Conservation (phyloP, 768 basidiomycete genomes). For the Phylloporus rhodoxanthus region DNA sequence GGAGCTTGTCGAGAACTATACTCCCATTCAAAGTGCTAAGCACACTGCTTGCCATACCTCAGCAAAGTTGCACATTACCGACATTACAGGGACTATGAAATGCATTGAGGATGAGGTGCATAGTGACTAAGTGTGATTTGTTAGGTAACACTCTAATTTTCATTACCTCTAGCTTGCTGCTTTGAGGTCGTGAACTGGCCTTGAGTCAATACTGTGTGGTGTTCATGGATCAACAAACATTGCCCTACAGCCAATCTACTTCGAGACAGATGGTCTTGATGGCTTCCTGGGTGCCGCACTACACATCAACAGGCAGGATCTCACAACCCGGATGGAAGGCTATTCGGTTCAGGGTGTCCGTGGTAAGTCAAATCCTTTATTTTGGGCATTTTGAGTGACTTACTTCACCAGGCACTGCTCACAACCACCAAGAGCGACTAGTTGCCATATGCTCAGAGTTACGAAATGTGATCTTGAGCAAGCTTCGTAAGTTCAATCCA, state of each 20-base stretch:
- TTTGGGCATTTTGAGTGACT: too few relatives aligned
- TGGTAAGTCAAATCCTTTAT: too few relatives aligned
- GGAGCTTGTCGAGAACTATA: not conserved
- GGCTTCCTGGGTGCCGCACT: too few relatives aligned
- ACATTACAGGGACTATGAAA: not conserved
- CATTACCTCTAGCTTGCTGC: not conserved
- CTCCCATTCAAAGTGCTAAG: not conserved
- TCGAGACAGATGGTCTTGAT: too few relatives aligned
- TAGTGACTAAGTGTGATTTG: not conserved
- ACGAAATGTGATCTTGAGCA: too few relatives aligned
- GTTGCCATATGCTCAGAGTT: too few relatives aligned
- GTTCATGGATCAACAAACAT: not conserved
- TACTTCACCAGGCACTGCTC: too few relatives aligned
- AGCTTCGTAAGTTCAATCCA: too few relatives aligned
- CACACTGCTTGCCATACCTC: not conserved
- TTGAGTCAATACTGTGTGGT: not conserved
- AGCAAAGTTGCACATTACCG: not conserved
- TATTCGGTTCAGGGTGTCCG: not conserved
- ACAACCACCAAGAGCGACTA: too few relatives aligned
- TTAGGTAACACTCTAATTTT: not conserved
- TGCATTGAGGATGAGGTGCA: not conserved
- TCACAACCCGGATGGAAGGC: not conserved
- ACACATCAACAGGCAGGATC: not conserved
- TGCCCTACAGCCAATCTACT: not conserved
- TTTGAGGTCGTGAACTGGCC: not conserved